Evolutionary conservation across 2,329 filamentous ascomycete genomes (phyloP), one percentile per base, ranked within the genome.

Genomic region (Paracorniculantispora psalliotae): DNA sequence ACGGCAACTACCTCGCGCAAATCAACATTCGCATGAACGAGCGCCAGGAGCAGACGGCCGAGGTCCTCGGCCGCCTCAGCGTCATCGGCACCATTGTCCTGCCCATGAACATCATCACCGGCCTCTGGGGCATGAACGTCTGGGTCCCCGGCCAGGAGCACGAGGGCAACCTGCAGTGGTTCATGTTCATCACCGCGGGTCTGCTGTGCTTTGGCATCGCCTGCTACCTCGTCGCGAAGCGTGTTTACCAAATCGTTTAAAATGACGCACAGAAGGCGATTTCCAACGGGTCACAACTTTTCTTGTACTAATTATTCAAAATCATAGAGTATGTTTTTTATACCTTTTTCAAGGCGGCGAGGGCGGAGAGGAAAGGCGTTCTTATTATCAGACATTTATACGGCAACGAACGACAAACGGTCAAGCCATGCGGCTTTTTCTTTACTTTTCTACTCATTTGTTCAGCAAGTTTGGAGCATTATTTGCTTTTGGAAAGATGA

Each of bases 11-110:
- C 71, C 88, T 99, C n/a, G 94, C 94, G 0, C 94, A 99, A 72
- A 97, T 99, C 77, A 97, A 97, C 74, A 96, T 97, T 67, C 87
- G 92, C 68, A 97, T 97, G 93, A 97, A 97, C 73, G 93, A 97
- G 78, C 88, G 94, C 49, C 91, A 96, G 71, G 93, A 99, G 73
- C 88, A 96, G 76, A 99, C 94, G 1, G 91, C 92, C 43, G 93
- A 99, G 71, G 92, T 97, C 1, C 83, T 99, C 13, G 92, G 92
- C 63, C 96, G 94, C 73, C 82, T 99, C 61, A 97, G 94, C 0
- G 94, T 99, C 1, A 81, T 99, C 1, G 94, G 94, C 64, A 99
- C 94, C 6, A 97, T 99, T 65, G 93, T 99, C 3, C 79, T 99
- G 59, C 94, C 94, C 12, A 96, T 99, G 92, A 99, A 99, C 72